Evolutionary conservation across 169 alveolate genomes (phyloP).

Genomic region (Eimeria acervulina): DNA sequence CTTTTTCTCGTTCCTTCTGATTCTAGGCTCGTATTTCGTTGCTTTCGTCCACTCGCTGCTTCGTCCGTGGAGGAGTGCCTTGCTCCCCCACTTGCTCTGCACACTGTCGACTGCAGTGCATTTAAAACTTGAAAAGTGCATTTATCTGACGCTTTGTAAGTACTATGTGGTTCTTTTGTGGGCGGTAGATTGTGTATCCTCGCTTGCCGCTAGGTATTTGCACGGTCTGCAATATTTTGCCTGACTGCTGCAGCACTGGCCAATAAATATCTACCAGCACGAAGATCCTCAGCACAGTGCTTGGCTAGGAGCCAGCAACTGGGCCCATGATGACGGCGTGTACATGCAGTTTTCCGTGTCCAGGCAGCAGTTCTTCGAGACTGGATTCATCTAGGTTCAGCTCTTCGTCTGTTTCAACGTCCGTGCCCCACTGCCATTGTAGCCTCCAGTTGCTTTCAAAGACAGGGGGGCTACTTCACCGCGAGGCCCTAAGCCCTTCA

Average conservation of each 20-base stretch:
- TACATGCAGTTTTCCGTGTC: conserved; percentile 71
- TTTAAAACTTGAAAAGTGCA: neutral
- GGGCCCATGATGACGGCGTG: conserved; percentile 73
- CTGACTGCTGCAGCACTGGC: conserved; percentile 78
- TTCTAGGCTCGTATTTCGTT: neutral
- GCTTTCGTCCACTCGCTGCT: neutral
- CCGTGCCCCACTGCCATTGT: neutral
- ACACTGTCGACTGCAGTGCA: neutral
- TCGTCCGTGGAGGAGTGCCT: neutral
- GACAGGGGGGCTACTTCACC: neutral
- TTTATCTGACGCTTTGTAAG: neutral
- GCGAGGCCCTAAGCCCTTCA: neutral
- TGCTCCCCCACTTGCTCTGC: neutral
- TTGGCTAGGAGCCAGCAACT: conserved; percentile 81
- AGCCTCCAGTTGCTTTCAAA: neutral
- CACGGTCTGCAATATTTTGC: neutral
- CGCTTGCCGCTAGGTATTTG: neutral
- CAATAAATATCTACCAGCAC: conserved; percentile 70
- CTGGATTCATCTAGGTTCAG: conserved; percentile 4
- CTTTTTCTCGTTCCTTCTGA: neutral
- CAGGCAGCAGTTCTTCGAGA: conserved; percentile 72
- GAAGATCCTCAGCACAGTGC: conserved; percentile 77
- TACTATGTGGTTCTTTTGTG: neutral
- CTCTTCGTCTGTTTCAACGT: neutral
- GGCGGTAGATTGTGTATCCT: neutral